phyloP scores from a whole-genome alignment of 345 rosid species.

The Turritis glabra region DNA sequence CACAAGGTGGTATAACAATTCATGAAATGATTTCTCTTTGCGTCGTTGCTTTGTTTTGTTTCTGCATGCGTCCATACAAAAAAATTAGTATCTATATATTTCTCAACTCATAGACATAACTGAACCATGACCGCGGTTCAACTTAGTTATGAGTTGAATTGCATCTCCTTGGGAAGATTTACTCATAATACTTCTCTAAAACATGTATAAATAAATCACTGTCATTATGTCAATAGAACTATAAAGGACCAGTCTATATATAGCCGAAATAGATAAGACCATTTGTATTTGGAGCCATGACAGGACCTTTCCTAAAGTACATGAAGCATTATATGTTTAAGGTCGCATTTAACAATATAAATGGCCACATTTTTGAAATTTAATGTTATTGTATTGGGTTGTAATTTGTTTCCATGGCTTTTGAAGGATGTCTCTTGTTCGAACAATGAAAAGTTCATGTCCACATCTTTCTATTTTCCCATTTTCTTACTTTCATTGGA shows the following conservation, averaged over 20 bases:
- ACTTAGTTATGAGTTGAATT: constrained; percentile 29
- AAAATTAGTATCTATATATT: background rate
- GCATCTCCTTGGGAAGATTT: constrained; percentile 10
- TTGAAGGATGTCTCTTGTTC: no score
- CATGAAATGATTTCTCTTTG: background rate
- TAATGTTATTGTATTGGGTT: background rate
- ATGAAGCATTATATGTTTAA: no score
- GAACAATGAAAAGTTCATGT: no score
- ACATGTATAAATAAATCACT: no score
- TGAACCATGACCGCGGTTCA: background rate
- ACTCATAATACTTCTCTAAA: no score
- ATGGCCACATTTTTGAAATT: no score
- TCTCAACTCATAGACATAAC: background rate
- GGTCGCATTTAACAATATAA: background rate
- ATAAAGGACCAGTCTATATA: background rate
- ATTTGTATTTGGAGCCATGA: background rate
- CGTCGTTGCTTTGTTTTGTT: background rate
- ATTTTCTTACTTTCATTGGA: no score
- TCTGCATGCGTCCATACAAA: background rate
- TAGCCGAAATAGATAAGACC: no score
- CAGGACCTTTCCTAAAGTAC: no score
- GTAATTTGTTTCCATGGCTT: background rate
- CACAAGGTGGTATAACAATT: constrained; percentile 28
- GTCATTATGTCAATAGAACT: no score
- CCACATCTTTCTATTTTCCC: no score